phyloP scores from a whole-genome alignment of 371 early-diverging fungal genomes.

The Syncephalis fuscata region DNA sequence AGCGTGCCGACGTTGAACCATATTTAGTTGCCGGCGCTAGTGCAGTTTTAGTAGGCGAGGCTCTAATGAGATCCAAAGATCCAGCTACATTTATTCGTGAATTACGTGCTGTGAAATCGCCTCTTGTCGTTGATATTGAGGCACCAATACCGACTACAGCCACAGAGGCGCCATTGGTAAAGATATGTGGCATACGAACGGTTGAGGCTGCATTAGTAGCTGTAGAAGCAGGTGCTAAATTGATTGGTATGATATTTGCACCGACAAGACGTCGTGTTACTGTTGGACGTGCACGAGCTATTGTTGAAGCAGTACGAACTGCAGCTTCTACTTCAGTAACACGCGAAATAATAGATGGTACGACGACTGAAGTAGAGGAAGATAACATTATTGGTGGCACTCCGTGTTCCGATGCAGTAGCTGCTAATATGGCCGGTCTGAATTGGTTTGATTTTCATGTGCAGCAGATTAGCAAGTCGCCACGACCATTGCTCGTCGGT shows the following conservation, averaged over 20 bases:
- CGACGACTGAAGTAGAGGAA: constrained; percentile 5
- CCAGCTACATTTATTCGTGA: constrained; percentile 51
- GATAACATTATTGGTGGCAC: constrained; percentile 8
- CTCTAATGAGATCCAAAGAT: constrained; percentile 78
- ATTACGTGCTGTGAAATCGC: constrained; percentile 23
- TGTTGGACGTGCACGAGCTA: constrained; percentile 33
- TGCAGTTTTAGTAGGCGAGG: constrained; percentile 90
- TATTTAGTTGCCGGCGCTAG: constrained; percentile 57
- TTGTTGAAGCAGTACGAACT: constrained; percentile 42
- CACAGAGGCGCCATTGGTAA: constrained; percentile 34
- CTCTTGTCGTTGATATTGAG: not conserved
- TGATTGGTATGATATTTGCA: constrained; percentile 87
- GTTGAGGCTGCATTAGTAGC: constrained; percentile 68
- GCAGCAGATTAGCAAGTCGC: constrained; percentile 18
- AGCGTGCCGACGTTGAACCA: constrained; percentile 64
- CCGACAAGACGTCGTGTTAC: constrained; percentile 40
- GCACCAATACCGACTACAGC: not conserved
- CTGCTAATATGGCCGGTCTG: constrained; percentile 2
- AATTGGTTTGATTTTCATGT: constrained; percentile 45
- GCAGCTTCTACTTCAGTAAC: not conserved
- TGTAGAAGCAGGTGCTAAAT: constrained; percentile 65
- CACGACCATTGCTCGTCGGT: constrained; percentile 74
- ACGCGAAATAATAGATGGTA: not conserved
- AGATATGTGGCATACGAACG: constrained; percentile 80
- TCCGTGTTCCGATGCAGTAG: not conserved